phyloP scores from a whole-genome alignment of 202 grass and related monocot genomes.

The Eragrostis tef region DNA sequence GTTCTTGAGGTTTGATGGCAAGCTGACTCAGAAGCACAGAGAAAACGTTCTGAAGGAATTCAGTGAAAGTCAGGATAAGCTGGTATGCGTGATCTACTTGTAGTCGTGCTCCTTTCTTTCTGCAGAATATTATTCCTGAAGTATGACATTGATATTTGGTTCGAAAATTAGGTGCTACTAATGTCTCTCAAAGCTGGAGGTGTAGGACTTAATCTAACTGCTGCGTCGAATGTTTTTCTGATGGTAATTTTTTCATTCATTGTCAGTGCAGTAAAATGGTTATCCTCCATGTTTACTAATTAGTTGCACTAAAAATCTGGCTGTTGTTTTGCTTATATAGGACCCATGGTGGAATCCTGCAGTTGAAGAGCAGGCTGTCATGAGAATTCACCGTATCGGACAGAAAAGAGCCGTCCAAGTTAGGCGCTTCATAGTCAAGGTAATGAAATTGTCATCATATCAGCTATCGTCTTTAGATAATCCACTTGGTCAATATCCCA shows the following conservation, averaged over 20 bases:
- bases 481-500: neutral
- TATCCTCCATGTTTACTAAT: neutral
- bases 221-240: conserved; percentile 86
- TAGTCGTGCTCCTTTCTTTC: conserved; percentile 25
- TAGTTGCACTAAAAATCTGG: neutral
- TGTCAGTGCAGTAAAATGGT: neutral
- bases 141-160: conserved; percentile 22
- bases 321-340: conserved; percentile 40
- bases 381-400: conserved; percentile 91
- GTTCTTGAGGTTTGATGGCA: conserved; percentile 85
- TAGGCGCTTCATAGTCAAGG: conserved; percentile 88
- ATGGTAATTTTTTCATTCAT: conserved; percentile 55
- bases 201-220: conserved; percentile 86
- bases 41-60: conserved; percentile 81
- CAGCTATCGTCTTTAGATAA: neutral
- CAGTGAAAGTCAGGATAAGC: conserved; percentile 63
- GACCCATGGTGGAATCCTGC: conserved; percentile 99
- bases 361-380: conserved; percentile 96
- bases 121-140: conserved; percentile 3
- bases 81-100: conserved; percentile 51
- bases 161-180: conserved; percentile 63
- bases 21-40: conserved; percentile 71
- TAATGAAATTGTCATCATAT: conserved; percentile 27
- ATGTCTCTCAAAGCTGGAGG: conserved; percentile 89
- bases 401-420: conserved; percentile 77